Evolutionary conservation across 257 asterid species (phyloP), one percentile per base, ranked within the genome.

Genomic region (Solanum gandarillasii): DNA sequence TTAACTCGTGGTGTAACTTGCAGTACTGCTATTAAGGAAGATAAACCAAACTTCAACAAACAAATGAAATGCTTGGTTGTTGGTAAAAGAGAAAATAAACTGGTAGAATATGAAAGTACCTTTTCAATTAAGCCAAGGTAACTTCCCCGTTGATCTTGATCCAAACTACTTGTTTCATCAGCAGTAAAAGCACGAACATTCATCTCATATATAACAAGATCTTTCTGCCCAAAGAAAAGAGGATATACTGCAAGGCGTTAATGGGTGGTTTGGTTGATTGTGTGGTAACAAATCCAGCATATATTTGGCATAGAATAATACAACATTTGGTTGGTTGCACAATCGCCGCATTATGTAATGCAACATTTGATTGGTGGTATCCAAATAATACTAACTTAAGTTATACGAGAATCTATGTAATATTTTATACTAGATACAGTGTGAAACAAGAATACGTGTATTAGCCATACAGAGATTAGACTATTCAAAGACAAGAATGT

Each of bases 201-300:
- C 98, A 97, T 97, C 95, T 97, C 99, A 87, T 97, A 97, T 89
- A 97, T 88, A 85, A 95, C 98, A 90, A 97, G 98, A 90, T 97
- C 96, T 71, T 95, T 94, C 99, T 95, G 95, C 94, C 93, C 75
- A 90, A 90, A 78, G 87, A 90, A 86, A 32, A 79, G 39, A 83
- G 29, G 88, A 48, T 58, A 72, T 52, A 67, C 20, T 73, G 82
- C 83, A 85, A 29, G 67, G 23, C 10, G 14, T 85, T 35, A 74
- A 32, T 36, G 52, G 52, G 31, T 21, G 83, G 31, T 36, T 74
- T 74, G 52, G 31, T 36, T 74, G 52, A 74, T 34, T 35, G 29
- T 35, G 48, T 35, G 82, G 48, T 73, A 73, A 73, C 82, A 34
- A 34, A 34, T 34, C 81, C 81, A 73, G 46, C 8, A 73, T 20